A percentile compares a stretch with the other conserved stretches of the same genome.
Conservation (phyloP, 805 yeast genomes). For the Suhomyces canberraensis region DNA sequence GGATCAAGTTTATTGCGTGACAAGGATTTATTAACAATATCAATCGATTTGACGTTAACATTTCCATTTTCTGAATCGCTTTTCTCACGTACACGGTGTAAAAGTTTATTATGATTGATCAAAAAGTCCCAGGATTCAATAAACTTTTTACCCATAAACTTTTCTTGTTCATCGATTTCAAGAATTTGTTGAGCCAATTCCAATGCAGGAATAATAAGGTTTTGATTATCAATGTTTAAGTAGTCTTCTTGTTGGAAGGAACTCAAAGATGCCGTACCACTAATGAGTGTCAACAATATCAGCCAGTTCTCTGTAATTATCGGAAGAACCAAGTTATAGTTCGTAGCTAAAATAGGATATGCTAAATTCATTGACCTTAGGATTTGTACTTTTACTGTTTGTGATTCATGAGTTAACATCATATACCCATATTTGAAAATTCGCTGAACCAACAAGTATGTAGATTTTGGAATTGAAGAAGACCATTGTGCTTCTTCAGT, state of each 20-base stretch:
- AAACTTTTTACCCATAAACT: constrained; percentile 47
- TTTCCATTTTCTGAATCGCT: not conserved
- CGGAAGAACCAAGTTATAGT: constrained; percentile 31
- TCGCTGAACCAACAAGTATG: constrained; percentile 58
- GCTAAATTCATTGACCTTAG: constrained; percentile 41
- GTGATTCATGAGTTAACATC: constrained; percentile 63
- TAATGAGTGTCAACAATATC: constrained; percentile 18
- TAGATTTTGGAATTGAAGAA: constrained; percentile 59
- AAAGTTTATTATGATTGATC: not conserved
- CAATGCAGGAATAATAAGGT: constrained; percentile 25
- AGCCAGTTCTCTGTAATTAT: constrained; percentile 35
- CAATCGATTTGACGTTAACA: not conserved
- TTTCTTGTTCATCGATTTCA: constrained; percentile 33
- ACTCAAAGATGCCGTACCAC: constrained; percentile 16
- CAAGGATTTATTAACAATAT: not conserved
- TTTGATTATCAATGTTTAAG: constrained; percentile 11
- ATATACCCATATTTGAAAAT: constrained; percentile 70
- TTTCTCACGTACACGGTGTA: not conserved
- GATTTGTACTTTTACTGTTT: constrained; percentile 53
- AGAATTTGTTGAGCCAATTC: constrained; percentile 27
- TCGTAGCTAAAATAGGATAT: constrained; percentile 31
- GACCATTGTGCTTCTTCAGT: constrained; percentile 45
- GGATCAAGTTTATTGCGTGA: constrained; percentile 18
- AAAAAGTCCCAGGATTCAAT: constrained; percentile 42
- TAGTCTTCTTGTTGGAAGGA: constrained; percentile 3